These are phyloP conservation scores for Xenosphaeropsis pyriputrescens DNA, from an alignment of 2,329 filamentous ascomycete species.

Conservation along the genomic window DNA sequence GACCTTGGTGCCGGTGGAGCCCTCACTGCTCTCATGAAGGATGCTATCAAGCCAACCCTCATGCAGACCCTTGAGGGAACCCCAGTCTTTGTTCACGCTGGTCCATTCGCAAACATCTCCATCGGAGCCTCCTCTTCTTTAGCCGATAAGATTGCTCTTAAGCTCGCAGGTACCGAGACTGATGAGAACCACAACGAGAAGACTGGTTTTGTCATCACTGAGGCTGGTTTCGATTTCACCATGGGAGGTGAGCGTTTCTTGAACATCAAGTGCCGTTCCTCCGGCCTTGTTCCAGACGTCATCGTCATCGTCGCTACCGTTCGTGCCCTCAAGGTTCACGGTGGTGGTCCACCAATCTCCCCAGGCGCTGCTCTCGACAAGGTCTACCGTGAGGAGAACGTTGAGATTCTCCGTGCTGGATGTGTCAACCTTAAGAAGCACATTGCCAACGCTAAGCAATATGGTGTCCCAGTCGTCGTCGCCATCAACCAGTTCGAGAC, in stretches of 20 bases:
- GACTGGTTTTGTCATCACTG: slow-evolving; percentile 87
- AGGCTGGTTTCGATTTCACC: slow-evolving; percentile 97
- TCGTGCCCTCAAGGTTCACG: slow-evolving; percentile 91
- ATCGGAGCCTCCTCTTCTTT: slow-evolving; percentile 94
- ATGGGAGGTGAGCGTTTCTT: slow-evolving; percentile 99
- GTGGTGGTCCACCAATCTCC: slow-evolving; percentile 84
- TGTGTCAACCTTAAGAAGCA: slow-evolving; percentile 95
- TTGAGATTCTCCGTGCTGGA: slow-evolving; percentile 76
- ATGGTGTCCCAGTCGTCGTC: slow-evolving; percentile 87
- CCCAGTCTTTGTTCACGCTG: slow-evolving; percentile 92
- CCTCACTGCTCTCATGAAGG: slow-evolving; percentile 87
- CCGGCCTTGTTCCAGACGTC: slow-evolving; percentile 81
- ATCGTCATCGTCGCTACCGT: slow-evolving; percentile 94
- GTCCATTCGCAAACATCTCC: slow-evolving; percentile 95
- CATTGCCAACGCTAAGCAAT: slow-evolving; percentile 76
- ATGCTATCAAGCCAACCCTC: slow-evolving; percentile 96
- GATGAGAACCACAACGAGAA: slow-evolving; percentile 76
- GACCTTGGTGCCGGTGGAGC: slow-evolving; percentile 89
- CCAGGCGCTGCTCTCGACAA: slow-evolving; percentile 74
- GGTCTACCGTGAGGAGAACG: slow-evolving; percentile 86
- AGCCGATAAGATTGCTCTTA: slow-evolving; percentile 88
- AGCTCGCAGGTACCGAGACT: slow-evolving; percentile 85
- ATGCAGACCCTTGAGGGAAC: slow-evolving; percentile 98
- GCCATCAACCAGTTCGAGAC: slow-evolving; percentile 95
- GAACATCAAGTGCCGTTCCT: slow-evolving; percentile 98